Evolutionary conservation across 805 yeast genomes (phyloP).

Genomic region (Jamesozyma gamospora): DNA sequence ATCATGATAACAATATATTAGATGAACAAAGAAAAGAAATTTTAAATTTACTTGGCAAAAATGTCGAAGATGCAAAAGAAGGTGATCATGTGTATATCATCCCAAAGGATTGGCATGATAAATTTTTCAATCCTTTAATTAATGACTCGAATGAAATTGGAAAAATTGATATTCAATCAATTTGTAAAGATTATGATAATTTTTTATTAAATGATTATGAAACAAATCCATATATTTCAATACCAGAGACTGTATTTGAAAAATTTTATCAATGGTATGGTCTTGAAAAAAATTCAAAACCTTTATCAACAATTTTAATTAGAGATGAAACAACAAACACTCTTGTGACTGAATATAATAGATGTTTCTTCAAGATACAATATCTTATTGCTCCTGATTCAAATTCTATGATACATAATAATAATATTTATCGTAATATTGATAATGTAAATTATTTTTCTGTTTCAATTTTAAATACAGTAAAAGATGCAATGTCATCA

Average conservation of each 20-base stretch:
- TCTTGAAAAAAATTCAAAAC: slow-evolving; percentile 29
- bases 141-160: slow-evolving; percentile 31
- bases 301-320: slow-evolving; percentile 32
- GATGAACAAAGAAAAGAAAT: slow-evolving; percentile 15
- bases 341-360: slow-evolving; percentile 29
- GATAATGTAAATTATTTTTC: slow-evolving; percentile 23
- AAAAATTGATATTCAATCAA: slow-evolving; percentile 36
- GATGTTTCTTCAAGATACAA: slow-evolving; percentile 31
- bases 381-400: slow-evolving; percentile 19
- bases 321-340: slow-evolving; percentile 19
- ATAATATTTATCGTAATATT: slow-evolving; percentile 2
- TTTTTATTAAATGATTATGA: slow-evolving; percentile 29
- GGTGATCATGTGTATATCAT: slow-evolving; percentile 43
- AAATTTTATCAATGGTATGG: slow-evolving; percentile 48
- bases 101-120: slow-evolving; percentile 37
- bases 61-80: slow-evolving; percentile 24
- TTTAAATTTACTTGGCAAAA: slow-evolving; percentile 7
- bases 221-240: slow-evolving; percentile 24
- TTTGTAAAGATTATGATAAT: slow-evolving; percentile 39
- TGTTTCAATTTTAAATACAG: slow-evolving; percentile 28
- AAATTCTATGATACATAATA: slow-evolving; percentile 2
- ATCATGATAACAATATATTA: not conserved
- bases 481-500: slow-evolving; percentile 21
- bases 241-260: slow-evolving; percentile 38
- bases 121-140: slow-evolving; percentile 30